Percentiles rank a stretch among this genome's conserved stretches.
phyloP scores from a whole-genome alignment of 2,329 filamentous ascomycete species.

The Meredithiella fracta region DNA sequence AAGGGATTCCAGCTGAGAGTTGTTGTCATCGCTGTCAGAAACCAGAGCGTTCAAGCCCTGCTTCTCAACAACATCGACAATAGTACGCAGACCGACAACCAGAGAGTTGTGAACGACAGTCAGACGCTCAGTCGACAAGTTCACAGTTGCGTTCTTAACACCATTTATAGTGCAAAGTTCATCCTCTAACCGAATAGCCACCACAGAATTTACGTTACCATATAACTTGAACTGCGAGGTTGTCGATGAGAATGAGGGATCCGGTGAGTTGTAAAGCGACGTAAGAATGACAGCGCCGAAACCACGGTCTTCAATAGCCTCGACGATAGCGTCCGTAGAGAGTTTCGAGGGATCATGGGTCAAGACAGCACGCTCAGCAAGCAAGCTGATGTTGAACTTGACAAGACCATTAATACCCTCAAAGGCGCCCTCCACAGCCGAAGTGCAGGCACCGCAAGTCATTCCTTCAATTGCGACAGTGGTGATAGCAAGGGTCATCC shows the following conservation, averaged over 20 bases:
- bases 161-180: constrained; percentile 49
- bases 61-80: constrained; percentile 72
- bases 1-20: constrained; percentile 86
- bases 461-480: constrained; percentile 88
- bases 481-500: constrained; percentile 42
- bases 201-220: constrained; percentile 54
- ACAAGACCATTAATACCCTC: constrained; percentile 58
- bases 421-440: constrained; percentile 74
- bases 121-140: constrained; percentile 55
- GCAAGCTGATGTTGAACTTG: constrained; percentile 85
- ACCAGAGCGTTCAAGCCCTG: constrained; percentile 77
- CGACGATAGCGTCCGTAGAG: constrained; percentile 54
- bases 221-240: constrained; percentile 70
- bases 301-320: constrained; percentile 75
- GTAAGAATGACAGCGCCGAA: constrained; percentile 78
- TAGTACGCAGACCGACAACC: constrained; percentile 58
- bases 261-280: constrained; percentile 44
- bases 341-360: constrained; percentile 63
- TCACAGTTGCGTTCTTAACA: constrained; percentile 57
- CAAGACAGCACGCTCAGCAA: constrained; percentile 82
- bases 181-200: constrained; percentile 57
- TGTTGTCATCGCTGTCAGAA: constrained; percentile 85
- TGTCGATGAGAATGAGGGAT: constrained; percentile 38
- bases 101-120: constrained; percentile 56
- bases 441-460: constrained; percentile 95